These are phyloP conservation scores for Porogramme epimiltina DNA, from an alignment of 1,284 basidiomycete species.

Conservation along the genomic window DNA sequence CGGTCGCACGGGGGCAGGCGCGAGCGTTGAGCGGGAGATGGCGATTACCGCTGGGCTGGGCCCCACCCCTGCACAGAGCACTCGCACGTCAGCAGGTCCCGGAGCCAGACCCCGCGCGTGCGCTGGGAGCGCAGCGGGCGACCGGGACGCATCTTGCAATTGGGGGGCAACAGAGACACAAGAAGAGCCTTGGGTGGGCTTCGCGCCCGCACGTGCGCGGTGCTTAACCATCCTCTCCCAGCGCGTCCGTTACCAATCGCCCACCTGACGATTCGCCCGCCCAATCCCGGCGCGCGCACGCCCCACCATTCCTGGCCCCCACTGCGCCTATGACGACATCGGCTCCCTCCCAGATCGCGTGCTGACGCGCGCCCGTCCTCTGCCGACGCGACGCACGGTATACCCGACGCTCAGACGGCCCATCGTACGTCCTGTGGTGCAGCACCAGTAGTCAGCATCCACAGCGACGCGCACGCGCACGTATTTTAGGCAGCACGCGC, in stretches of 20 bases:
- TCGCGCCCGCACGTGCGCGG: constrained; percentile 22
- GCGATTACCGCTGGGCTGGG: constrained; percentile 16
- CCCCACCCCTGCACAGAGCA: constrained; percentile 1
- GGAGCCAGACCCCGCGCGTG: constrained; percentile 13
- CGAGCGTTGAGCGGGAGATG: constrained; percentile 1
- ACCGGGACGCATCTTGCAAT: too few relatives aligned
- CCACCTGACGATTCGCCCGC: constrained; percentile 13
- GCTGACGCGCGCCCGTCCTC: too few relatives aligned
- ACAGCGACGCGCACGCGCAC: too few relatives aligned
- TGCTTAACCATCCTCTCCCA: constrained; percentile 25
- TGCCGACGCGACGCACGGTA: too few relatives aligned
- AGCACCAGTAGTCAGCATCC: too few relatives aligned
- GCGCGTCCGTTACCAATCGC: constrained; percentile 20
- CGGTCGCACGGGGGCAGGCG: background rate
- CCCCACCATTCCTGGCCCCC: background rate
- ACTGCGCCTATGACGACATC: background rate
- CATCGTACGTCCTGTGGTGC: too few relatives aligned
- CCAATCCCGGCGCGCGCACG: background rate
- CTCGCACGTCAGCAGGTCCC: constrained; percentile 25
- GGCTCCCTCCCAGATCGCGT: too few relatives aligned
- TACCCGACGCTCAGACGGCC: too few relatives aligned
- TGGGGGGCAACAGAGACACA: constrained; percentile 13
- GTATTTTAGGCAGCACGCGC: too few relatives aligned
- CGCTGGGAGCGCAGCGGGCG: constrained; percentile 12
- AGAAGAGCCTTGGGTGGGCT: constrained; percentile 10